A percentile compares a stretch with the other conserved stretches of the same genome.
Conservation (phyloP, 108 stramenopile species). For the Cyclotella distinguenda region DNA sequence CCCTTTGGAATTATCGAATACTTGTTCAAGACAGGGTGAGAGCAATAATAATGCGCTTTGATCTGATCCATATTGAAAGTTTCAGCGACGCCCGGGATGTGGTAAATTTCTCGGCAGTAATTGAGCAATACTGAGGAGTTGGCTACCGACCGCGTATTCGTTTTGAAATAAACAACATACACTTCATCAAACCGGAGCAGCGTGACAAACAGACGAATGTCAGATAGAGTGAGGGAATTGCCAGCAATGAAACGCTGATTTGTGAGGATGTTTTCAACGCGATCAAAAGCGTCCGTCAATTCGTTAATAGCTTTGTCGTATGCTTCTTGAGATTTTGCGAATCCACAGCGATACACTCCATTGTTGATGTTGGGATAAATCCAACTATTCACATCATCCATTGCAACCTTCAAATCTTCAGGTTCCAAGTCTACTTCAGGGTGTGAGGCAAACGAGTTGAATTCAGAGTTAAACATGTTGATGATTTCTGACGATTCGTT, state of each 20-base stretch:
- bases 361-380: slow-evolving; percentile 92
- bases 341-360: slow-evolving; percentile 97
- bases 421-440: slow-evolving; percentile 90
- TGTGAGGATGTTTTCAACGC: slow-evolving; percentile 71
- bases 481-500: slow-evolving; percentile 98
- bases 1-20: slow-evolving; percentile 83
- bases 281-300: slow-evolving; percentile 88
- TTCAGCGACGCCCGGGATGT: slow-evolving; percentile 82
- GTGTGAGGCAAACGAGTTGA: slow-evolving; percentile 75
- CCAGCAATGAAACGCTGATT: slow-evolving; percentile 81
- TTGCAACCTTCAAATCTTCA: slow-evolving; percentile 63
- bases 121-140: slow-evolving; percentile 86
- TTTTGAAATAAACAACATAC: slow-evolving; percentile 92
- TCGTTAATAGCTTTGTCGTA: slow-evolving; percentile 91
- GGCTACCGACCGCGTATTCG: slow-evolving; percentile 77
- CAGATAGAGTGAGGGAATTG: slow-evolving; percentile 88
- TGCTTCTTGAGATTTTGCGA: slow-evolving; percentile 90
- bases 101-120: slow-evolving; percentile 95
- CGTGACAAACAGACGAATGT: slow-evolving; percentile 94
- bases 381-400: slow-evolving; percentile 88
- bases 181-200: slow-evolving; percentile 93
- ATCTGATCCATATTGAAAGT: slow-evolving; percentile 94
- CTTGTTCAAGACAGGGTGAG: slow-evolving; percentile 83
- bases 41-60: slow-evolving; percentile 93
- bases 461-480: slow-evolving; percentile 93